These are phyloP conservation scores for Phialophora tarda DNA, from an alignment of 2,329 filamentous ascomycete genomes.

Conservation along the genomic window DNA sequence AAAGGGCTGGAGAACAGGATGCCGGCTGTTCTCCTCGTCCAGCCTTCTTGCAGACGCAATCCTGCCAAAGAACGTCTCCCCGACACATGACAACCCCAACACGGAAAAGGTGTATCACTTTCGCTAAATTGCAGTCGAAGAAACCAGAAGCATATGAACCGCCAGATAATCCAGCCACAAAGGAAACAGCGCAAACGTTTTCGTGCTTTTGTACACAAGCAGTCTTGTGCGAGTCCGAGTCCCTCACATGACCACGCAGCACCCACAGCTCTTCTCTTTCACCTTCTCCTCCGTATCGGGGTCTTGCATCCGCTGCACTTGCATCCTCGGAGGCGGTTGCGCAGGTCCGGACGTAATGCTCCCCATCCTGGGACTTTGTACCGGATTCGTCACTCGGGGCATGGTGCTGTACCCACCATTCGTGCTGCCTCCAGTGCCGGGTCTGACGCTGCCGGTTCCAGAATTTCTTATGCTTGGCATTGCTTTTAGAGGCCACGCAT, in stretches of 20 bases:
- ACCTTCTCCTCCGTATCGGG: conserved; percentile 62
- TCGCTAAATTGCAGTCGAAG: conserved; percentile 35
- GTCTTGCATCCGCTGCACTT: conserved; percentile 53
- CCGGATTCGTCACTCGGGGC: conserved; percentile 52
- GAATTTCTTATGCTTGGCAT: conserved; percentile 37
- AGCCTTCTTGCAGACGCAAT: not conserved
- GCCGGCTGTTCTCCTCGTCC: not conserved
- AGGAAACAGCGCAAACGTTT: conserved; percentile 20
- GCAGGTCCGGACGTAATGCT: conserved; percentile 41
- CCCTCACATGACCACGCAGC: conserved; percentile 75
- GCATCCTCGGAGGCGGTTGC: conserved; percentile 43
- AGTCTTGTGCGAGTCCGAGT: not conserved
- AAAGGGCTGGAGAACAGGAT: not conserved
- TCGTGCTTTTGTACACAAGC: conserved; percentile 24
- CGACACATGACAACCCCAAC: conserved; percentile 2
- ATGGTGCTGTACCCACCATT: conserved; percentile 56
- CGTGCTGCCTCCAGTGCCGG: conserved; percentile 51
- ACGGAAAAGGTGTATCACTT: conserved; percentile 28
- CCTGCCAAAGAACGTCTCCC: not conserved
- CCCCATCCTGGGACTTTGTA: conserved; percentile 31
- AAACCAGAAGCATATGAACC: conserved; percentile 15
- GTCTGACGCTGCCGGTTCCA: conserved; percentile 40
- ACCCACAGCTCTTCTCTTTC: conserved; percentile 68
- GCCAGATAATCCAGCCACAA: conserved; percentile 19
- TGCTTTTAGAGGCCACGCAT: conserved; percentile 43